Conservation (phyloP, 192 early-diverging fungal species). For the Entomortierella lignicola region DNA sequence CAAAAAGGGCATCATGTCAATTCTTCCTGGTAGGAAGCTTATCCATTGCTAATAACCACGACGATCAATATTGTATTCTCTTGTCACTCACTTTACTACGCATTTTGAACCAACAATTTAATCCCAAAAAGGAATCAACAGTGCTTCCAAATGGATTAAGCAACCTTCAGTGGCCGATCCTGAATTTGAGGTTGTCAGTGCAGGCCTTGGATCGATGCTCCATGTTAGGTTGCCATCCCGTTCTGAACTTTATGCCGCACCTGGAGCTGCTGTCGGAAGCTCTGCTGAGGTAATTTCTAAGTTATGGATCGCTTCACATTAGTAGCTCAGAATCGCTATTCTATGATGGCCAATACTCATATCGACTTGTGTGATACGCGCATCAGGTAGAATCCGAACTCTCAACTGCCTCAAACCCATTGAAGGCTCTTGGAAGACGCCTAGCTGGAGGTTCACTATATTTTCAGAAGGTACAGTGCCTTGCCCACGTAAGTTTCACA, state of each 20-base stretch:
- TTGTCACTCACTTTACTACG: neutral
- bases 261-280: constrained; percentile 63
- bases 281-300: constrained; percentile 56
- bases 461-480: constrained; percentile 36
- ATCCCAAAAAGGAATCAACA: constrained; percentile 47
- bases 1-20: constrained; percentile 54
- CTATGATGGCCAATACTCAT: neutral
- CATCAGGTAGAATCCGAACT: constrained; percentile 42
- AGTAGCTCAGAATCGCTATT: neutral
- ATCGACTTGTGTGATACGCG: neutral
- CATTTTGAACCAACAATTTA: neutral
- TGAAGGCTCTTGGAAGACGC: constrained; percentile 50
- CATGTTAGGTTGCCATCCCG: constrained; percentile 64
- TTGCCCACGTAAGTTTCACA: neutral
- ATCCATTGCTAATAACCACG: neutral
- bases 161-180: constrained; percentile 59
- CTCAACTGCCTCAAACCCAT: constrained; percentile 40
- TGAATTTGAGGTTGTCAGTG: constrained; percentile 64
- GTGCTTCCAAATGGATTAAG: constrained; percentile 53
- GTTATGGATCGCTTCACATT: neutral
- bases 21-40: constrained; percentile 30
- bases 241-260: constrained; percentile 63
- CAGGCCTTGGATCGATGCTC: constrained; percentile 57
- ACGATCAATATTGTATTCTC: neutral
- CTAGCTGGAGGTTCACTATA: constrained; percentile 49